Percentiles rank a stretch among this genome's conserved stretches.
These are phyloP conservation scores for Peronospora destructor DNA, from an alignment of 352 stramenopile genomes.

Conservation along the genomic window DNA sequence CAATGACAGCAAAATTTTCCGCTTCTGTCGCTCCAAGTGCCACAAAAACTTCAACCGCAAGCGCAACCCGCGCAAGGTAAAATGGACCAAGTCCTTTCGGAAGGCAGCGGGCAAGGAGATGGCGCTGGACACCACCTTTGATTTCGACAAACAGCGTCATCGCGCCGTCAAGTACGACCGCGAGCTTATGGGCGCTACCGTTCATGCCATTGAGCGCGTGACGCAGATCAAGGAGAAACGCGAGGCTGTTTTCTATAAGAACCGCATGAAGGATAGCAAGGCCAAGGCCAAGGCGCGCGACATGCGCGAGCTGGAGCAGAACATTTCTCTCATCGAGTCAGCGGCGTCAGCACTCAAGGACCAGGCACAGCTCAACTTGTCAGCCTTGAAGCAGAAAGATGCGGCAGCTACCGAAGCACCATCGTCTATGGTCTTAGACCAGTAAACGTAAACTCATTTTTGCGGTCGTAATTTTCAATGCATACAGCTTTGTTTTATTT, in stretches of 20 bases:
- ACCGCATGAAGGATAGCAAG: constrained; percentile 91
- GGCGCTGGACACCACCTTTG: constrained; percentile 98
- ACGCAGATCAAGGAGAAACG: constrained; percentile 95
- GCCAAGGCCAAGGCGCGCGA: constrained; percentile 72
- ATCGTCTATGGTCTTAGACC: constrained; percentile 83
- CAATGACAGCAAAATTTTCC: constrained; percentile 99
- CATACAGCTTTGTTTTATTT: constrained; percentile 22
- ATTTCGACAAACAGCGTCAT: constrained; percentile 99
- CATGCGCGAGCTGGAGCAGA: constrained; percentile 76
- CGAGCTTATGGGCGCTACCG: constrained; percentile 97
- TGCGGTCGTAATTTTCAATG: constrained; percentile 28
- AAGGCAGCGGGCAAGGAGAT: constrained; percentile 99
- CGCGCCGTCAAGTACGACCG: constrained; percentile 99
- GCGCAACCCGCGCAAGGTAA: constrained; percentile 99
- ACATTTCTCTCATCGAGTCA: constrained; percentile 82
- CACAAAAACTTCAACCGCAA: constrained; percentile 99
- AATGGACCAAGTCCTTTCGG: constrained; percentile 99
- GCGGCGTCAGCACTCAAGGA: constrained; percentile 66
- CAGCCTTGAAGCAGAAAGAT: constrained; percentile 55
- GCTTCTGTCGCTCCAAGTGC: constrained; percentile 99
- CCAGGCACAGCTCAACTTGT: constrained; percentile 63
- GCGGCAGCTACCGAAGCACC: constrained; percentile 43
- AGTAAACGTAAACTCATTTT: constrained; percentile 49
- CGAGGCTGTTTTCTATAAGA: constrained; percentile 96
- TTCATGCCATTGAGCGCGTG: constrained; percentile 97